A percentile compares a stretch with the other conserved stretches of the same genome.
Conservation (phyloP, 352 stramenopile genomes). For the Phytopythium chamaehyphon region DNA sequence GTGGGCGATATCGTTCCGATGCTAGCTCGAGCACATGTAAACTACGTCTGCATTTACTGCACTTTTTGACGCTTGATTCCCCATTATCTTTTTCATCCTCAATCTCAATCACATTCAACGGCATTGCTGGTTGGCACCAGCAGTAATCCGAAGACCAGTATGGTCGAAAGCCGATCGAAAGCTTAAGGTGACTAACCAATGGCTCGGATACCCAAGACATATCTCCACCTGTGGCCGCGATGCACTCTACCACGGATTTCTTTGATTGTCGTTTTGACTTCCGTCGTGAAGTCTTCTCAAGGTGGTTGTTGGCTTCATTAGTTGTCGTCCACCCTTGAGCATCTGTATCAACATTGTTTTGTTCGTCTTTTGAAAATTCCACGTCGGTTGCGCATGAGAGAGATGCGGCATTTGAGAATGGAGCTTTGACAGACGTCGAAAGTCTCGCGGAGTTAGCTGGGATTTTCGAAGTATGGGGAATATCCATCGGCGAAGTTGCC, state of each 20-base stretch:
- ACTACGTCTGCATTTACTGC: conserved; percentile 18
- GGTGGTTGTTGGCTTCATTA: too few relatives aligned
- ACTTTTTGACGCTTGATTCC: conserved; percentile 7
- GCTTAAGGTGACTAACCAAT: conserved; percentile 31
- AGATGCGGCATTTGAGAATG: too few relatives aligned
- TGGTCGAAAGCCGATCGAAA: conserved; percentile 36
- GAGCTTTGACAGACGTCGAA: too few relatives aligned
- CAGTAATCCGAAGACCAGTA: conserved; percentile 58
- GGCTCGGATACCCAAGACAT: conserved; percentile 13
- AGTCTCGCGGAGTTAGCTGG: too few relatives aligned
- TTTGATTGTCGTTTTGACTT: conserved; percentile 1
- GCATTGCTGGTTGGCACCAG: conserved; percentile 29
- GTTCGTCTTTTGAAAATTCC: too few relatives aligned
- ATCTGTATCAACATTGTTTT: too few relatives aligned
- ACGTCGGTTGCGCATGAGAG: too few relatives aligned
- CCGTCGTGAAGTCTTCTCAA: too few relatives aligned
- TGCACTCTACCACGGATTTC: conserved; percentile 8
- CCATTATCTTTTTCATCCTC: conserved; percentile 2
- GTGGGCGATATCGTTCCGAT: conserved; percentile 25
- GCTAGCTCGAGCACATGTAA: conserved; percentile 31
- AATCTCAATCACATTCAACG: conserved; percentile 14
- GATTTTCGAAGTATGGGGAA: too few relatives aligned
- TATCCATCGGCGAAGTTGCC: not conserved
- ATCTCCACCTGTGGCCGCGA: not conserved
- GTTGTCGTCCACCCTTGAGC: too few relatives aligned